Percentiles rank a stretch among this genome's conserved stretches.
phyloP scores from a whole-genome alignment of 106 monocot genomes.

The Vanilla planifolia region DNA sequence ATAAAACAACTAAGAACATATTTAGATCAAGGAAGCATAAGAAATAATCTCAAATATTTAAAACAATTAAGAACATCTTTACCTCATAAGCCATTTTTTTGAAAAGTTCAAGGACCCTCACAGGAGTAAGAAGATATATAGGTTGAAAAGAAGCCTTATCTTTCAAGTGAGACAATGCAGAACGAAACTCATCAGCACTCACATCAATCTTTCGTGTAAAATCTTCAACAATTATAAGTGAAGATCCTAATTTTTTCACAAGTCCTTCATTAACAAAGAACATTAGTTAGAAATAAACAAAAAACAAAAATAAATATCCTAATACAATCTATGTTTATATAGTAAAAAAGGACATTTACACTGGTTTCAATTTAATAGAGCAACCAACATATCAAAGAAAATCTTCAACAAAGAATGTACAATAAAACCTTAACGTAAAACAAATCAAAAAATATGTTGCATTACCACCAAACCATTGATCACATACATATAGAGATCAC shows the following conservation, averaged over 20 bases:
- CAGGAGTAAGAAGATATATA: constrained; percentile 37
- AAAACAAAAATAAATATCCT: constrained; percentile 5
- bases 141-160: constrained; percentile 38
- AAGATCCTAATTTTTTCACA: constrained; percentile 51
- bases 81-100: constrained; percentile 88
- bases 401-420: too few relatives aligned
- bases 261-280: constrained; percentile 41
- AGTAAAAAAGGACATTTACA: too few relatives aligned
- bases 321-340: too few relatives aligned
- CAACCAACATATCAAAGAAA: too few relatives aligned
- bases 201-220: constrained; percentile 44
- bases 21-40: too few relatives aligned
- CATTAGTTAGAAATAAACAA: neutral
- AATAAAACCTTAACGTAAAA: too few relatives aligned
- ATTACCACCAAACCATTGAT: too few relatives aligned
- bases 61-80: constrained; percentile 5
- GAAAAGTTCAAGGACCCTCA: constrained; percentile 51
- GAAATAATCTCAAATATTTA: neutral
- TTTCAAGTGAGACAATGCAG: constrained; percentile 54
- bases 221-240: constrained; percentile 51
- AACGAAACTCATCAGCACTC: constrained; percentile 34
- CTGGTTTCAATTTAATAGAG: too few relatives aligned
- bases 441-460: too few relatives aligned
- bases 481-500: too few relatives aligned
- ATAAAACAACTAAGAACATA: too few relatives aligned